Percentiles rank a stretch among this genome's conserved stretches.
These are phyloP conservation scores for Iris macrosiphon DNA, from an alignment of 106 monocot species.

Conservation along the genomic window DNA sequence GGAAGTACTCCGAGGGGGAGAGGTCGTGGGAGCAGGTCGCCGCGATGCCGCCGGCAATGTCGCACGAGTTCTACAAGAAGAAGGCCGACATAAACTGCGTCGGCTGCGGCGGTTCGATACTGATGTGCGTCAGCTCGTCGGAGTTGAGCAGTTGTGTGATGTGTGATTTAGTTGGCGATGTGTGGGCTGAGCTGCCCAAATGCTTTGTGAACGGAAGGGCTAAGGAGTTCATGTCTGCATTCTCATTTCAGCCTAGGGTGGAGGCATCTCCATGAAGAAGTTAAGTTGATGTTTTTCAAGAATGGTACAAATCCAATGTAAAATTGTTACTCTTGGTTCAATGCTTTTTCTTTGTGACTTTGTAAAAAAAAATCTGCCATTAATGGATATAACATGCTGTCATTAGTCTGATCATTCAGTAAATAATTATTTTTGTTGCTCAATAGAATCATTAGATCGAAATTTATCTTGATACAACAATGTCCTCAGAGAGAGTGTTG, in stretches of 20 bases:
- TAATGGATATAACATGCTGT: too few relatives aligned
- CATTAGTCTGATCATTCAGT: too few relatives aligned
- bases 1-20: constrained; percentile 42
- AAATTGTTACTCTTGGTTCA: neutral
- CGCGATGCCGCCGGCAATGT: constrained; percentile 75
- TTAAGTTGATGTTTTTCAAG: neutral
- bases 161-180: constrained; percentile 31
- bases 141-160: constrained; percentile 44
- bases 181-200: constrained; percentile 70
- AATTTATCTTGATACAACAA: too few relatives aligned
- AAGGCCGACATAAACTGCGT: constrained; percentile 74
- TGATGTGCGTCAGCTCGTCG: constrained; percentile 54
- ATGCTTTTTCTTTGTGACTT: neutral
- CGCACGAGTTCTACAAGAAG: constrained; percentile 65
- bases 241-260: constrained; percentile 80
- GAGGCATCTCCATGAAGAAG: constrained; percentile 46
- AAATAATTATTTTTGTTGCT: too few relatives aligned
- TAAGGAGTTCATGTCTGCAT: constrained; percentile 63
- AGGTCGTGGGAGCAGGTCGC: constrained; percentile 58
- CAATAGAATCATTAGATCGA: too few relatives aligned
- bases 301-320: neutral
- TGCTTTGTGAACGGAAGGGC: constrained; percentile 45
- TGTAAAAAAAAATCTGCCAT: too few relatives aligned
- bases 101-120: constrained; percentile 43
- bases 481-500: too few relatives aligned